Conservation (phyloP, 148 eudicot genomes). For the Rhododendron griersonianum region DNA sequence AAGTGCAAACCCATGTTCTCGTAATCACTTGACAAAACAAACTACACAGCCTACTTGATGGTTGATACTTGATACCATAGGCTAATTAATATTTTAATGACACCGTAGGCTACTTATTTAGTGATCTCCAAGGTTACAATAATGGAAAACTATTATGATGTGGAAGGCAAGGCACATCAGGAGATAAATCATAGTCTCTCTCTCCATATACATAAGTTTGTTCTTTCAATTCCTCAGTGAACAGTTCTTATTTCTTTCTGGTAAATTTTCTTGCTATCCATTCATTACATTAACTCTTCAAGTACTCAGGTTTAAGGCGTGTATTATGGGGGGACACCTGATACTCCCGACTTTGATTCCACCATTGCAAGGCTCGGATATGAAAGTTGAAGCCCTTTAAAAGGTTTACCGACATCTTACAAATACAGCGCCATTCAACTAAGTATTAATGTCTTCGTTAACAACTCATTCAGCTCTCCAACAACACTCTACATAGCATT, state of each 20-base stretch:
- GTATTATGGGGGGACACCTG: background rate
- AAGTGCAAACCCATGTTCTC: background rate
- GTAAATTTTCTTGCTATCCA: background rate
- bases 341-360: background rate
- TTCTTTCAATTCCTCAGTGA: background rate
- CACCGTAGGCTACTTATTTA: background rate
- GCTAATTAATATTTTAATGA: background rate
- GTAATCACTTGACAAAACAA: background rate
- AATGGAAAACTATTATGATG: background rate
- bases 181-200: background rate
- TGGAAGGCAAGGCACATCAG: background rate
- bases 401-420: background rate
- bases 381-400: slow-evolving; percentile 3
- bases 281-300: background rate
- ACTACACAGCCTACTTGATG: background rate
- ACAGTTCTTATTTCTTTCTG: background rate
- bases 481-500: background rate
- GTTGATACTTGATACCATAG: too few relatives aligned
- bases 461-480: background rate
- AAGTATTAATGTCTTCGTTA: background rate
- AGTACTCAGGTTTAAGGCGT: background rate
- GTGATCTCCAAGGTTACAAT: background rate
- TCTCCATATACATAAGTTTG: background rate
- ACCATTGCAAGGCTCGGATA: background rate
- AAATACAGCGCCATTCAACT: background rate